These are phyloP conservation scores for Metschnikowia proteae DNA, from an alignment of 805 yeast species.

Conservation along the genomic window DNA sequence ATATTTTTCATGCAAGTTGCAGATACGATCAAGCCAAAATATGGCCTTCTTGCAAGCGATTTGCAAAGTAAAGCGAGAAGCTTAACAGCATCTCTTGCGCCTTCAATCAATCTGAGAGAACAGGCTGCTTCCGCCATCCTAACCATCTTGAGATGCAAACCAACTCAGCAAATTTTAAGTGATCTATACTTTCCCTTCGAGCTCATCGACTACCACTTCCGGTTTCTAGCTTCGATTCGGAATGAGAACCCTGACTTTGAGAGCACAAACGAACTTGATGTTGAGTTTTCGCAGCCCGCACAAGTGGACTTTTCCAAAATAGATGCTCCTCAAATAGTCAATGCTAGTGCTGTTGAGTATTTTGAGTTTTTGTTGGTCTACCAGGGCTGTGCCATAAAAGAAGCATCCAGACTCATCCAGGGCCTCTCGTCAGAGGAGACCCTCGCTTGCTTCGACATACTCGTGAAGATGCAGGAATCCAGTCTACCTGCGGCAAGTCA, in stretches of 20 bases:
- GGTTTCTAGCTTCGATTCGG: not conserved
- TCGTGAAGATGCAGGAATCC: not conserved
- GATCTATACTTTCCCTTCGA: conserved; percentile 14
- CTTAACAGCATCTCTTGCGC: conserved; percentile 9
- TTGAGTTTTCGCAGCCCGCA: conserved; percentile 3
- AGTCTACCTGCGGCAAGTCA: not conserved
- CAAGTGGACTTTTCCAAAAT: not conserved
- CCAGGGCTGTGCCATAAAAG: not conserved
- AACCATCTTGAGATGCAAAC: not conserved
- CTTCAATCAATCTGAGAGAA: conserved; percentile 7
- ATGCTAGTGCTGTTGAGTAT: not conserved
- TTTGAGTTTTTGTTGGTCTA: conserved; percentile 11
- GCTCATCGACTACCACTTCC: conserved; percentile 12
- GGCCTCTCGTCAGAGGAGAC: not conserved
- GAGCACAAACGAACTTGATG: conserved; percentile 6
- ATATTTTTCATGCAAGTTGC: conserved; percentile 3
- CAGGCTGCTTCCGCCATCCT: conserved; percentile 4
- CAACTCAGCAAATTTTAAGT: conserved; percentile 2
- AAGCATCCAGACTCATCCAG: not conserved
- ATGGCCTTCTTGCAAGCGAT: not conserved
- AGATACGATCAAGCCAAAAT: not conserved
- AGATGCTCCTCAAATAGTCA: not conserved
- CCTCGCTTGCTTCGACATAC: not conserved
- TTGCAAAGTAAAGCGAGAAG: conserved; percentile 8
- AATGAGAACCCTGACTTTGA: not conserved